Conservation (phyloP, 441 rosid species). For the Arabidopsis hybrid region DNA sequence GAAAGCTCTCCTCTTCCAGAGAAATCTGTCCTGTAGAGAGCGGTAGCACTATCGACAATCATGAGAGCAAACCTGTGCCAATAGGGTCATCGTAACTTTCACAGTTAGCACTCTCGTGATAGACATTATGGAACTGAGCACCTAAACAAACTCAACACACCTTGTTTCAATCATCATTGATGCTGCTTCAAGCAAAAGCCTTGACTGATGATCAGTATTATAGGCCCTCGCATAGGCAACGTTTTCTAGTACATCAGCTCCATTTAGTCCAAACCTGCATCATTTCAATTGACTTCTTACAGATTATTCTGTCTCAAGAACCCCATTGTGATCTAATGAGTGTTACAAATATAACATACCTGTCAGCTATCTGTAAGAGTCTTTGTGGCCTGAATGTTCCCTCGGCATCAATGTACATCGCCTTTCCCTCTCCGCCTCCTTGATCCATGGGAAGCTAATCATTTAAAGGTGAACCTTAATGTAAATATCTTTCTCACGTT, state of each 20-base stretch:
- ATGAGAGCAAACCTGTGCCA: slow-evolving; percentile 85
- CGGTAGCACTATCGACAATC: slow-evolving; percentile 97
- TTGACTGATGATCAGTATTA: slow-evolving; percentile 95
- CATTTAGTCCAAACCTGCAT: slow-evolving; percentile 86
- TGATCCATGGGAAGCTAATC: slow-evolving; percentile 96
- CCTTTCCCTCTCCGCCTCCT: slow-evolving; percentile 98
- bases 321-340: slow-evolving; percentile 9
- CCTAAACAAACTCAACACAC: slow-evolving; percentile 43
- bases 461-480: slow-evolving; percentile 14
- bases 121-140: neutral
- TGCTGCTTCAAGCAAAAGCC: slow-evolving; percentile 98
- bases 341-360: slow-evolving; percentile 49
- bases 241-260: slow-evolving; percentile 93
- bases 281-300: slow-evolving; percentile 30
- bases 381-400: slow-evolving; percentile 97
- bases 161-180: slow-evolving; percentile 99
- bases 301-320: slow-evolving; percentile 9
- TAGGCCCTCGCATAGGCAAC: slow-evolving; percentile 98
- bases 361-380: slow-evolving; percentile 89
- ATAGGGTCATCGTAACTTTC: slow-evolving; percentile 28
- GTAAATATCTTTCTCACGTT: slow-evolving; percentile 26
- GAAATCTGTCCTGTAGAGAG: slow-evolving; percentile 94
- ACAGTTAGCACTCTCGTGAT: slow-evolving; percentile 21
- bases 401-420: slow-evolving; percentile 98
- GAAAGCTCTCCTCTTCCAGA: slow-evolving; percentile 95